Percentiles rank a stretch among this genome's conserved stretches.
Conservation (phyloP, 2,329 filamentous ascomycete species). For the Pseudocercospora vitis region DNA sequence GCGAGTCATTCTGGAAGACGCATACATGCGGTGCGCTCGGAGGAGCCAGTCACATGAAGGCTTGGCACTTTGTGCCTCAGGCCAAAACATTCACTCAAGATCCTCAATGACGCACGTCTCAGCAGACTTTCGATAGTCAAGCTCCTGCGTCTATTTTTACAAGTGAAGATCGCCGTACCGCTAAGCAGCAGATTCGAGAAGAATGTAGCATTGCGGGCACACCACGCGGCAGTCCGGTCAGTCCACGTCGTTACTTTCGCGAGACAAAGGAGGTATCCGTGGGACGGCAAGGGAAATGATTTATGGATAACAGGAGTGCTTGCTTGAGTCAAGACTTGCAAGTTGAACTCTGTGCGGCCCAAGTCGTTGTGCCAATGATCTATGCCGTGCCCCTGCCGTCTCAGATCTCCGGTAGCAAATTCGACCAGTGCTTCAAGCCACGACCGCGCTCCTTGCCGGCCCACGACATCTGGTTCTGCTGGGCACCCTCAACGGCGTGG, state of each 20-base stretch:
- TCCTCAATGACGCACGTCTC: not conserved
- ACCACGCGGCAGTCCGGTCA: not conserved
- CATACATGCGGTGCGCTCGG: no score
- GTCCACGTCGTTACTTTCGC: not conserved
- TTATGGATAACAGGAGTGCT: conserved; percentile 3
- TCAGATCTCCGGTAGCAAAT: conserved; percentile 5
- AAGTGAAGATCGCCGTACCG: not conserved
- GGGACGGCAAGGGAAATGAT: conserved; percentile 2
- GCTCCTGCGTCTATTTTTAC: conserved; percentile 1
- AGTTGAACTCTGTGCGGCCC: conserved; percentile 2
- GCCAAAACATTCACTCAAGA: no score
- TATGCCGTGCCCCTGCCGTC: conserved; percentile 1
- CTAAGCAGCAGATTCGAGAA: not conserved
- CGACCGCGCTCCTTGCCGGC: conserved; percentile 1
- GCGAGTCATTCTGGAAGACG: no score
- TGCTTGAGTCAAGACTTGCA: conserved; percentile 2
- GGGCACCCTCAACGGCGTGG: not conserved
- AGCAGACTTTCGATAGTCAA: conserved; percentile 1
- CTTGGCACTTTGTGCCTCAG: no score
- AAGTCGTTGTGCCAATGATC: not conserved
- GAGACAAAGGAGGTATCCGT: no score
- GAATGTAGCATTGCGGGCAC: not conserved
- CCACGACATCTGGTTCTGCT: not conserved
- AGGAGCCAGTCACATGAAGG: no score
- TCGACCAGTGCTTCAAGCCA: not conserved